Percentiles rank a stretch among this genome's conserved stretches.
Conservation (phyloP, 768 basidiomycete species). For the Udeniomyces megalosporus region DNA sequence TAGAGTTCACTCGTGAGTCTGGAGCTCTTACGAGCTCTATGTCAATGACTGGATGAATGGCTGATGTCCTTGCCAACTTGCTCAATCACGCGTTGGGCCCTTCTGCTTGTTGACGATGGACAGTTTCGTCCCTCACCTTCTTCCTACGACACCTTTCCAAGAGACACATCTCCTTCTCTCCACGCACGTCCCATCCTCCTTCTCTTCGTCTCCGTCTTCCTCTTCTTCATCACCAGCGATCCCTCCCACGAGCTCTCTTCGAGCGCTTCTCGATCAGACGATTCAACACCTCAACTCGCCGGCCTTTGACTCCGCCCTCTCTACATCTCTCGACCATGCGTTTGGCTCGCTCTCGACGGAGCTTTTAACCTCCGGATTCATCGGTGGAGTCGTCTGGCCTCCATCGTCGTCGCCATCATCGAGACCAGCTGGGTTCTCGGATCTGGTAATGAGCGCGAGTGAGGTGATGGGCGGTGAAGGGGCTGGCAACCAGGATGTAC, state of each 20-base stretch:
- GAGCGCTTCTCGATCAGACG: constrained; percentile 53
- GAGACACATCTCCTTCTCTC: constrained; percentile 51
- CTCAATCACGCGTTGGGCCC: too few species aligned
- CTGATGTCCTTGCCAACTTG: too few species aligned
- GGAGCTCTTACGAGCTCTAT: background rate
- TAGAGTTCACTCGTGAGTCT: constrained; percentile 4
- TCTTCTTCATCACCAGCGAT: constrained; percentile 5
- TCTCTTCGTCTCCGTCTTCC: constrained; percentile 28
- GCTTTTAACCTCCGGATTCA: constrained; percentile 37
- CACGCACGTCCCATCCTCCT: constrained; percentile 17
- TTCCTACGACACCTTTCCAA: constrained; percentile 52
- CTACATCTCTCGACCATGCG: constrained; percentile 50
- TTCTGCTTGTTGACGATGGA: background rate
- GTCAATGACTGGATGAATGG: background rate
- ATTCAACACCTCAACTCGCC: constrained; percentile 44
- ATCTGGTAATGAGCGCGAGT: background rate
- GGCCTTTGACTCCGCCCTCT: constrained; percentile 39
- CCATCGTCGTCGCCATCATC: too few species aligned
- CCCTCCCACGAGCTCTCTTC: constrained; percentile 29
- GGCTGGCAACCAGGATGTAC: constrained; percentile 15
- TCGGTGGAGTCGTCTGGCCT: background rate
- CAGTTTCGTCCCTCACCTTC: constrained; percentile 57
- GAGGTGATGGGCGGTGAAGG: constrained; percentile 24
- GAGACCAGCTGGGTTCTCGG: too few species aligned
- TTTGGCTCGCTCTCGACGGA: constrained; percentile 53